These are phyloP conservation scores for Amanita rimosa DNA, from an alignment of 768 basidiomycete species.

Conservation along the genomic window DNA sequence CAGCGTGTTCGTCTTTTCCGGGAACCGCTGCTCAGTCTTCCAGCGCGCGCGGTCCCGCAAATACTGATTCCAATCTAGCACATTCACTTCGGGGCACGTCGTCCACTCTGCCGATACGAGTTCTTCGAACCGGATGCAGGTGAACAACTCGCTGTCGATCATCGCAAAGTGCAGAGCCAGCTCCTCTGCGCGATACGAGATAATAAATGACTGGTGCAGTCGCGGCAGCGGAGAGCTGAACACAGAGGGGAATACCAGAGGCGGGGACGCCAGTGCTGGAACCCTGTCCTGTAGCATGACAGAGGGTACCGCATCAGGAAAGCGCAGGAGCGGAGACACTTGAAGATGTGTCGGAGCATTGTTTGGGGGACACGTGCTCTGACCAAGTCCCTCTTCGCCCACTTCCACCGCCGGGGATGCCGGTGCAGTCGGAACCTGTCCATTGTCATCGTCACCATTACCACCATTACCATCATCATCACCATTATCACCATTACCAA, in stretches of 20 bases:
- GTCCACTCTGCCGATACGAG: slow-evolving; percentile 68
- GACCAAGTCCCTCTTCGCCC: too few species aligned
- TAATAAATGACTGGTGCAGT: slow-evolving; percentile 63
- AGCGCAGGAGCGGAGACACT: slow-evolving; percentile 18
- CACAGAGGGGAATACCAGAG: slow-evolving; percentile 17
- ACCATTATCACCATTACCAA: slow-evolving; percentile 8
- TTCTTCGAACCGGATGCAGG: slow-evolving; percentile 80
- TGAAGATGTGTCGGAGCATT: slow-evolving; percentile 25
- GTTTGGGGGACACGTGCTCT: too few species aligned
- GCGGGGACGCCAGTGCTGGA: slow-evolving; percentile 15
- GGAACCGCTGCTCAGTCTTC: slow-evolving; percentile 48
- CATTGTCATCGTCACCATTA: neutral
- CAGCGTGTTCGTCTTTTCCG: slow-evolving; percentile 59
- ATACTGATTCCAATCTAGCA: slow-evolving; percentile 78
- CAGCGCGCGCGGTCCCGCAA: slow-evolving; percentile 62
- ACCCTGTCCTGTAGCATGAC: slow-evolving; percentile 59
- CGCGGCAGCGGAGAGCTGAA: slow-evolving; percentile 23
- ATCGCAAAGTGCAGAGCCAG: slow-evolving; percentile 75
- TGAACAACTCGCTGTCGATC: slow-evolving; percentile 83
- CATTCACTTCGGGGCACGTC: slow-evolving; percentile 48
- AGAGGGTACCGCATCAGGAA: slow-evolving; percentile 38
- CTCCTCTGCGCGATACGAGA: slow-evolving; percentile 45
- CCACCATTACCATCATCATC: too few species aligned
- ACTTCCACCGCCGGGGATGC: neutral
- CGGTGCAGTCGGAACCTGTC: neutral